A percentile compares a stretch with the other conserved stretches of the same genome.
These are phyloP conservation scores for Isabelozyma heimii DNA, from an alignment of 805 yeast species.

Conservation along the genomic window DNA sequence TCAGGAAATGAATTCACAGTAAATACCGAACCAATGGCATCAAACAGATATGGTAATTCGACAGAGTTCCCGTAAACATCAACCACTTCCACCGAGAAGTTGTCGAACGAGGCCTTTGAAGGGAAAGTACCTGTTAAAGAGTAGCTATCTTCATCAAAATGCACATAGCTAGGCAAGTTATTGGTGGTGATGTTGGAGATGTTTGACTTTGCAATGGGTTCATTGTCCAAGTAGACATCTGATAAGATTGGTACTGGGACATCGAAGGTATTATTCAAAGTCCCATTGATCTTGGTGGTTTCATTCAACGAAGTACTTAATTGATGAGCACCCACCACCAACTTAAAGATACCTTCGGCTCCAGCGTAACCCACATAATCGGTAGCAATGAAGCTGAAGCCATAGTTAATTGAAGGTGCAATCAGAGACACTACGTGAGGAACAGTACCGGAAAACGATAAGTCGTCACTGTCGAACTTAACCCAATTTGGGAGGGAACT, in stretches of 20 bases:
- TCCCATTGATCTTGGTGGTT: conserved; percentile 61
- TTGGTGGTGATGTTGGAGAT: conserved; percentile 52
- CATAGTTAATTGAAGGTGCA: conserved; percentile 80
- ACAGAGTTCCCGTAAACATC: conserved; percentile 65
- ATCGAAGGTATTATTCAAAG: conserved; percentile 53
- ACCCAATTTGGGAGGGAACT: conserved; percentile 93
- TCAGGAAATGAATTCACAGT: conserved; percentile 50
- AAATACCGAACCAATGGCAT: conserved; percentile 54
- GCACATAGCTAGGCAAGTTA: conserved; percentile 62
- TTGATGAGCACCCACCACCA: conserved; percentile 86
- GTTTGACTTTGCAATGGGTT: conserved; percentile 43
- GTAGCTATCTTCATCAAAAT: conserved; percentile 35
- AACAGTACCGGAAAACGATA: conserved; percentile 81
- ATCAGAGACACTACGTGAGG: conserved; percentile 82
- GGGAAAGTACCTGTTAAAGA: conserved; percentile 60
- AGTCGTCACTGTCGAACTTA: conserved; percentile 55
- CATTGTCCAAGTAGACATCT: conserved; percentile 64
- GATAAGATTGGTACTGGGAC: conserved; percentile 60
- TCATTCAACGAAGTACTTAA: conserved; percentile 64
- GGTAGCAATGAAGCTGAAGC: conserved; percentile 72
- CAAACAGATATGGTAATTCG: conserved; percentile 54
- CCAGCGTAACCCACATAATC: conserved; percentile 76
- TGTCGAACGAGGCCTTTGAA: conserved; percentile 31
- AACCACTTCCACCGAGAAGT: conserved; percentile 53
- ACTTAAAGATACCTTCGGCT: conserved; percentile 62